Evolutionary conservation across 371 early-diverging fungal genomes (phyloP).

Genomic region (Dinochytrium kinnereticum): DNA sequence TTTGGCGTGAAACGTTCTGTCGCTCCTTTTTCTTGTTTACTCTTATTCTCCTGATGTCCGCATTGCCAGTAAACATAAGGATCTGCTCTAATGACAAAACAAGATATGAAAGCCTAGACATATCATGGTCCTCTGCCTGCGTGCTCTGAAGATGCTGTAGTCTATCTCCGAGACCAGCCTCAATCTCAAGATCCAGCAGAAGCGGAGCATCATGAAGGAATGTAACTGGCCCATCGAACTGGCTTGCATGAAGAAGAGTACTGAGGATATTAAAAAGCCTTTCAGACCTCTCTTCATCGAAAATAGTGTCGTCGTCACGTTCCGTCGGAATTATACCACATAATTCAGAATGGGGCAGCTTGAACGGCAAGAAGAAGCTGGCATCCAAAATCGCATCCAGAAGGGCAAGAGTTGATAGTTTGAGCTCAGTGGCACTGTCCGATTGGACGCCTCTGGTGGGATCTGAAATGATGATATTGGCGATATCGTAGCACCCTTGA

Average conservation of each 20-base stretch:
- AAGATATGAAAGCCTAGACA: conserved; percentile 70
- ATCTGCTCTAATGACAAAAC: conserved; percentile 73
- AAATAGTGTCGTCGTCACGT: not conserved
- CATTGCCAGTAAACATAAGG: conserved; percentile 53
- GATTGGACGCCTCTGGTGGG: no score
- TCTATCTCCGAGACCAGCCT: conserved; percentile 63
- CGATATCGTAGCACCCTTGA: conserved; percentile 31
- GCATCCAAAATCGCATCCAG: conserved; percentile 26
- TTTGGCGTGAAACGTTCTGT: no score
- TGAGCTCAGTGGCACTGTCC: conserved; percentile 23
- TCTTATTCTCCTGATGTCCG: conserved; percentile 52
- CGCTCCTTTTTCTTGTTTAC: conserved; percentile 48
- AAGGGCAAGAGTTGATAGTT: conserved; percentile 32
- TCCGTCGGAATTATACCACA: conserved; percentile 2
- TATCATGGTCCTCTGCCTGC: not conserved
- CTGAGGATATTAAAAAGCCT: conserved; percentile 36
- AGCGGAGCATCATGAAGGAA: conserved; percentile 66
- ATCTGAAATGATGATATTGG: not conserved
- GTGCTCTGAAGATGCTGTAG: not conserved
- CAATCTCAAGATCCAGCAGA: conserved; percentile 79
- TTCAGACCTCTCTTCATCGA: conserved; percentile 22
- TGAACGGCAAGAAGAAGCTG: conserved; percentile 32
- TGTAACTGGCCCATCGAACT: conserved; percentile 40
- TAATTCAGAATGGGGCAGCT: not conserved
- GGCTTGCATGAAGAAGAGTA: conserved; percentile 35